Conservation (phyloP, 805 yeast genomes). For the Nakazawaea ernobii region DNA sequence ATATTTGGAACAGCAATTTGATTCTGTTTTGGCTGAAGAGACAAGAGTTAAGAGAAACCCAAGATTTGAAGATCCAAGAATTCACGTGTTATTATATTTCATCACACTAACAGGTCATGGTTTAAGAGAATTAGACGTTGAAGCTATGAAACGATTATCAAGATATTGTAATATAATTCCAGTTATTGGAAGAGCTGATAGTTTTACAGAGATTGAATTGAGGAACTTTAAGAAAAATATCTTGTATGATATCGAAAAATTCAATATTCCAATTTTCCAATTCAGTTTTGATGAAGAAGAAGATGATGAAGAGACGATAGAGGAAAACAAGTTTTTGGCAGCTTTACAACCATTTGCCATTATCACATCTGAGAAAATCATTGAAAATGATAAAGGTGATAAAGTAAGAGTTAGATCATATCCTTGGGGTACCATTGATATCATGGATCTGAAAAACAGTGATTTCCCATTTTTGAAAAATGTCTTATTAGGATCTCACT, state of each 20-base stretch:
- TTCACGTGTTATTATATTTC: slow-evolving; percentile 68
- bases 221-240: slow-evolving; percentile 53
- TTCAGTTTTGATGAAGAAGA: slow-evolving; percentile 70
- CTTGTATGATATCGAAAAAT: slow-evolving; percentile 56
- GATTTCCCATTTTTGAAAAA: slow-evolving; percentile 52
- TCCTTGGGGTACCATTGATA: slow-evolving; percentile 71
- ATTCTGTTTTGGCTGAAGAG: slow-evolving; percentile 76
- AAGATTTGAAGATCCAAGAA: slow-evolving; percentile 69
- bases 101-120: slow-evolving; percentile 77
- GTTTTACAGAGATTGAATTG: slow-evolving; percentile 60
- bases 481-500: slow-evolving; percentile 53
- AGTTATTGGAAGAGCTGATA: slow-evolving; percentile 63
- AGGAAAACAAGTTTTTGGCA: slow-evolving; percentile 59
- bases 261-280: slow-evolving; percentile 69
- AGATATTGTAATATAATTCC: slow-evolving; percentile 74
- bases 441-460: slow-evolving; percentile 43
- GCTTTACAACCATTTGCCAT: slow-evolving; percentile 73
- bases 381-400: slow-evolving; percentile 39
- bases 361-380: slow-evolving; percentile 56
- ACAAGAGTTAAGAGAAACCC: slow-evolving; percentile 85
- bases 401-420: slow-evolving; percentile 56
- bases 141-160: slow-evolving; percentile 63
- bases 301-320: slow-evolving; percentile 62
- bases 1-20: slow-evolving; percentile 73
- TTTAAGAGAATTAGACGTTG: slow-evolving; percentile 65